These are phyloP conservation scores for Penicillium longicatenatum DNA, from an alignment of 495 filamentous ascomycete species.

Conservation along the genomic window DNA sequence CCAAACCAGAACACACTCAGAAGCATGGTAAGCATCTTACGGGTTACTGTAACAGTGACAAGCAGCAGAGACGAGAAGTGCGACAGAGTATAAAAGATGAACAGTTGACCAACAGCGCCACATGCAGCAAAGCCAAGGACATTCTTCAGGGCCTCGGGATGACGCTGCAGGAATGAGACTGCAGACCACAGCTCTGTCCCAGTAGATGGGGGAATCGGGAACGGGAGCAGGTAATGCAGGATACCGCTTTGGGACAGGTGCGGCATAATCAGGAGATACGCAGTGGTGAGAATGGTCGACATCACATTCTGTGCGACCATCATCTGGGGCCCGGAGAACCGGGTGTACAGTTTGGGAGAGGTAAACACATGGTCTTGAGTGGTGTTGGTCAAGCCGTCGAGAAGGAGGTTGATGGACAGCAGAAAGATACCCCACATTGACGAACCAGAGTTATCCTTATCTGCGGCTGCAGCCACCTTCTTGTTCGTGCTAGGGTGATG, in stretches of 20 bases:
- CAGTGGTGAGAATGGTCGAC: conserved; percentile 69
- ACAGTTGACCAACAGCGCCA: conserved; percentile 91
- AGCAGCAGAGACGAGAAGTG: conserved; percentile 89
- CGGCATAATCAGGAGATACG: conserved; percentile 77
- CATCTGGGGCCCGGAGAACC: conserved; percentile 93
- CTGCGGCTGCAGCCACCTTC: conserved; percentile 57
- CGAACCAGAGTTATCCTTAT: conserved; percentile 50
- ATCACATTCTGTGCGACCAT: conserved; percentile 98
- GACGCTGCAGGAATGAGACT: conserved; percentile 71
- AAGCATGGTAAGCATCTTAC: conserved; percentile 99
- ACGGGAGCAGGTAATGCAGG: conserved; percentile 66
- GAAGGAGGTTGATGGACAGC: conserved; percentile 87
- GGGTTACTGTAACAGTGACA: conserved; percentile 94
- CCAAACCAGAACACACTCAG: conserved; percentile 94
- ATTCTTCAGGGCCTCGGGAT: conserved; percentile 80
- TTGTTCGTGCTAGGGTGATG: conserved; percentile 73
- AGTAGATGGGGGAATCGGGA: conserved; percentile 52
- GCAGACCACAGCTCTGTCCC: conserved; percentile 75
- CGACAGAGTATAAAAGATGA: conserved; percentile 95
- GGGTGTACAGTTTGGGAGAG: conserved; percentile 58
- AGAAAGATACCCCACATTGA: conserved; percentile 78
- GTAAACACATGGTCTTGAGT: conserved; percentile 95
- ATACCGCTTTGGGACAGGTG: conserved; percentile 68
- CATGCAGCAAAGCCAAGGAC: conserved; percentile 91
- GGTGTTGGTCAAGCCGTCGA: conserved; percentile 94